Evolutionary conservation across 2,329 filamentous ascomycete species (phyloP), one percentile per base, ranked within the genome.

Genomic region (Sclerotinia borealis): DNA sequence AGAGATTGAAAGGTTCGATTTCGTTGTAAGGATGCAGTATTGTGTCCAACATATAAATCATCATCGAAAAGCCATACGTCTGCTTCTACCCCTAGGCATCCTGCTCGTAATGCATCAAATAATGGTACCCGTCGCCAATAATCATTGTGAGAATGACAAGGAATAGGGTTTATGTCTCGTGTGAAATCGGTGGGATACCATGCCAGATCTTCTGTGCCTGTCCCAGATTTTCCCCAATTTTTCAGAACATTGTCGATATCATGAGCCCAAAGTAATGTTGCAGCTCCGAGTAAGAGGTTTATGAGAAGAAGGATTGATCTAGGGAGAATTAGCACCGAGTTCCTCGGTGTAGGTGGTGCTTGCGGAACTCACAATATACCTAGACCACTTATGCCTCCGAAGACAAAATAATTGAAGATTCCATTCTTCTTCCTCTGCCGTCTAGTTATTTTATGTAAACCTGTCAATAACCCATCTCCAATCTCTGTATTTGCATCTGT

Each of bases 111-210:
- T 27, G 88, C 88, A 13, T 84, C 84, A 69, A 83, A 86, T 4
- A 91, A 77, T 0, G 88, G 87, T 0, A 83, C 77, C 22, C 78
- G 77, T 55, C 85, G 82, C 84, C 85, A 88, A 74, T 90, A 91
- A 73, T 91, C 87, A 69, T 90, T 90, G 72, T 90, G 87, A 1
- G 84, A 87, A 72, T 89, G 86, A 66, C 85, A 87, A 1, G 78
- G 76, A 36, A 86, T 79, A 1, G 85, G 84, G 2, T 77, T 71
- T 22, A 85, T 76, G 55, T 83, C 80, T 15, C 79, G 77, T 10
- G 82, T 79, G 64, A 84, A 82, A 62, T 83, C 79, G 3, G 80
- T 78, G 0, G 81, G 79, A 64, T 80, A 81, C 75, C 77, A 79
- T 1, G 76, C 69, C 19, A 80, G 68, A 2, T 73, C 76, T 60